Evolutionary conservation across 1,139 yeast species (phyloP).

Genomic region (Nakaseomyces bracarensis): DNA sequence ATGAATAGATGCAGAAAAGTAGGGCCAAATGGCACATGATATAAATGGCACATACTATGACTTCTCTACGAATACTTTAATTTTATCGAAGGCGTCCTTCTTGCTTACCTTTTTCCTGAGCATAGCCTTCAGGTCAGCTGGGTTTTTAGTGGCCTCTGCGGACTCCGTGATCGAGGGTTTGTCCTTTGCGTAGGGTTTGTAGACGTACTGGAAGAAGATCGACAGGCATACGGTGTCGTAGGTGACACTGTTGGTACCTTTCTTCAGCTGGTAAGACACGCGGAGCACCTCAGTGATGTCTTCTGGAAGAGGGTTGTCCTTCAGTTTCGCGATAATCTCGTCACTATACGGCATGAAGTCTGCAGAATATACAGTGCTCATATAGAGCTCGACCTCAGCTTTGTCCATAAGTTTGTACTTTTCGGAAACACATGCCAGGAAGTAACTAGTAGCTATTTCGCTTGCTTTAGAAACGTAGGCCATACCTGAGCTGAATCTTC

Average conservation of each 20-base stretch:
- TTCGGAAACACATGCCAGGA: constrained; percentile 17
- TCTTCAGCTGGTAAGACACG: constrained; percentile 27
- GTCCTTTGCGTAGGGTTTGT: constrained; percentile 11
- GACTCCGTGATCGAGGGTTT: constrained; percentile 6
- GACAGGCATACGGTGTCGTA: constrained; percentile 29
- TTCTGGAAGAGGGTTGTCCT: constrained; percentile 13
- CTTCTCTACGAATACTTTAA: constrained; percentile 25
- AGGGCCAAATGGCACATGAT: too few relatives aligned
- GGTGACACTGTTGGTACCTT: constrained; percentile 28
- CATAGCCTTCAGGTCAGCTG: constrained; percentile 1
- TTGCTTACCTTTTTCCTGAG: constrained; percentile 29
- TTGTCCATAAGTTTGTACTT: constrained; percentile 23
- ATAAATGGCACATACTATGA: too few relatives aligned
- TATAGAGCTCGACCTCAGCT: constrained; percentile 21
- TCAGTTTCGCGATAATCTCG: constrained; percentile 16
- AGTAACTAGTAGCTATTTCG: constrained; percentile 23
- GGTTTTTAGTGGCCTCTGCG: background rate
- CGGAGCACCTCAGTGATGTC: constrained; percentile 21
- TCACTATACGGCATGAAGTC: constrained; percentile 21
- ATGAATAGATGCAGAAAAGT: too few relatives aligned
- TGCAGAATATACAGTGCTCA: constrained; percentile 24
- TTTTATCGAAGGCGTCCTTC: constrained; percentile 30
- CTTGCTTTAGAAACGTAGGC: constrained; percentile 26
- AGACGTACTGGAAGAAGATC: constrained; percentile 27
- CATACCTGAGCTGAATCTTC: constrained; percentile 74